Evolutionary conservation across 1,139 yeast species (phyloP).

Genomic region (Kodamaea suecica): DNA sequence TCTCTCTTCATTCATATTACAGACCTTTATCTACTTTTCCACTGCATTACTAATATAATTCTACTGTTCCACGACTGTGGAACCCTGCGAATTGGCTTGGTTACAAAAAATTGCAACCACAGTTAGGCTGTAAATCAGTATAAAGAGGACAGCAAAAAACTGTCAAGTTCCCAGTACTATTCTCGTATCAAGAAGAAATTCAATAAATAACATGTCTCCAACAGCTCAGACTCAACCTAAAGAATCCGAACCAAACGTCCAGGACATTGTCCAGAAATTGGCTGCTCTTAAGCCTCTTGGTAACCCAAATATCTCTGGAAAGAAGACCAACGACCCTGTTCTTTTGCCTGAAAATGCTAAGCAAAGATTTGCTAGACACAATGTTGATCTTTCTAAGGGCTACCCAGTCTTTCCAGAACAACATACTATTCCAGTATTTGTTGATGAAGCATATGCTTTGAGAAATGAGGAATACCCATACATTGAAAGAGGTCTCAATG

Average conservation of each 20-base stretch:
- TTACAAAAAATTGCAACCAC: conserved; percentile 1
- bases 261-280: conserved; percentile 16
- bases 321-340: conserved; percentile 13
- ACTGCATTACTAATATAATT: not conserved
- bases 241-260: conserved; percentile 7
- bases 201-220: not conserved
- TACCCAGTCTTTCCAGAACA: conserved; percentile 40
- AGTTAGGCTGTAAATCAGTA: not conserved
- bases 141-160: no score
- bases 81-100: not conserved
- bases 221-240: not conserved
- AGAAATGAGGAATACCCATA: conserved; percentile 44
- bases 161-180: no score
- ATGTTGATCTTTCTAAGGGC: conserved; percentile 40
- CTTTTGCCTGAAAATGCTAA: conserved; percentile 34
- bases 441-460: conserved; percentile 49
- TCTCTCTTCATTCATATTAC: not conserved
- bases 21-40: not conserved
- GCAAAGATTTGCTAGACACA: conserved; percentile 32
- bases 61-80: no score
- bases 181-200: no score
- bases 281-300: conserved; percentile 22
- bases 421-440: conserved; percentile 39
- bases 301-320: conserved; percentile 4
- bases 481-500: conserved; percentile 46